Evolutionary conservation across 371 early-diverging fungal species (phyloP).

Genomic region (Apophysomyces variabilis): DNA sequence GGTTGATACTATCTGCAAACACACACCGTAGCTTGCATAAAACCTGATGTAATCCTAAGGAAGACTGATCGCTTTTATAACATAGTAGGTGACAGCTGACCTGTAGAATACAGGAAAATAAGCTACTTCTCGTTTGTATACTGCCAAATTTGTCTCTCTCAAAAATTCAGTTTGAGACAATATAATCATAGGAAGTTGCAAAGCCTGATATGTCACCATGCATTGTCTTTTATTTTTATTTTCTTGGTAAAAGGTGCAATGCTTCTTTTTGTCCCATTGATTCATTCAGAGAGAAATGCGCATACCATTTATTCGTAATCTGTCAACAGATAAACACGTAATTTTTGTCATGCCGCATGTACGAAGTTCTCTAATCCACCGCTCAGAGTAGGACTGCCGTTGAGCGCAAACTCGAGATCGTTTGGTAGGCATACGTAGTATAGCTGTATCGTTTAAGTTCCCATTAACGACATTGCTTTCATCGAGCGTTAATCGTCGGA

Average conservation of each 20-base stretch:
- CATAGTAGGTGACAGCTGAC: too few relatives aligned
- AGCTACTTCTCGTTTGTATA: too few relatives aligned
- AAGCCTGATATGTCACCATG: neutral
- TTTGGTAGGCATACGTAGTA: neutral
- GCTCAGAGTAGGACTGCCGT: slow-evolving; percentile 1
- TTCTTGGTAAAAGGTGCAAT: neutral
- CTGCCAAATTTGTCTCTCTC: too few relatives aligned
- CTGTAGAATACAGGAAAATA: too few relatives aligned
- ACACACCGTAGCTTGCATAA: too few relatives aligned
- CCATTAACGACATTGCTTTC: slow-evolving; percentile 1
- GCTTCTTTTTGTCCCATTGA: neutral
- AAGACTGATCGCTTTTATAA: too few relatives aligned
- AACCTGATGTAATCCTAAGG: too few relatives aligned
- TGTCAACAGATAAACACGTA: slow-evolving; percentile 2
- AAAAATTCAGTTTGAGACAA: too few relatives aligned
- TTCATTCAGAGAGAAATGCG: neutral
- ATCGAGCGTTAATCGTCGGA: neutral
- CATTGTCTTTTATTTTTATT: too few relatives aligned
- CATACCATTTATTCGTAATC: slow-evolving; percentile 4
- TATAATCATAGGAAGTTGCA: too few relatives aligned
- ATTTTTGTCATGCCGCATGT: slow-evolving; percentile 7
- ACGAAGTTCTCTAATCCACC: slow-evolving; percentile 3
- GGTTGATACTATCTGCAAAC: too few relatives aligned
- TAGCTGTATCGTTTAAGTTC: neutral
- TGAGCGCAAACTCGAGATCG: neutral